A percentile compares a stretch with the other conserved stretches of the same genome.
Conservation (phyloP, 805 yeast species). For the Wickerhamiella lipophila region DNA sequence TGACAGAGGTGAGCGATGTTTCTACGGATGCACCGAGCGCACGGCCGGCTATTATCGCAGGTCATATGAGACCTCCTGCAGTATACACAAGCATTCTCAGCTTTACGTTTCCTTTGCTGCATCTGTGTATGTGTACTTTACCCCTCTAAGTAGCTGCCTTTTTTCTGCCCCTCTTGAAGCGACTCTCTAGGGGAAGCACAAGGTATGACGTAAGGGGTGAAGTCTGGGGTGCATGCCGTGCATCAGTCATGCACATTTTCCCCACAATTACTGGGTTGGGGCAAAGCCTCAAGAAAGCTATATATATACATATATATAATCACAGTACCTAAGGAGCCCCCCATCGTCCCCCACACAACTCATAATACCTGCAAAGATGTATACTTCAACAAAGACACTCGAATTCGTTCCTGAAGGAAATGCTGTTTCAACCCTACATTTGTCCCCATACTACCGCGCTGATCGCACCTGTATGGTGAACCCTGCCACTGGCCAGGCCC, state of each 20-base stretch:
- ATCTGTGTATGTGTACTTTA: not conserved
- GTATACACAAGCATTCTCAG: slow-evolving; percentile 61
- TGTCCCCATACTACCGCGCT: not conserved
- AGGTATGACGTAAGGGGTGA: not conserved
- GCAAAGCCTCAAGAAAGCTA: too few relatives aligned
- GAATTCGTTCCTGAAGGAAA: slow-evolving; percentile 1
- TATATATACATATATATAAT: too few relatives aligned
- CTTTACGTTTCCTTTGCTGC: slow-evolving; percentile 19
- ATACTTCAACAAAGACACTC: not conserved
- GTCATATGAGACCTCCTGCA: slow-evolving; percentile 91
- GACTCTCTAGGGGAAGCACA: too few relatives aligned
- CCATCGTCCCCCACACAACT: too few relatives aligned
- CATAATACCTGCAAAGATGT: too few relatives aligned
- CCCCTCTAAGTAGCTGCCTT: too few relatives aligned
- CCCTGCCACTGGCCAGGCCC: slow-evolving; percentile 18
- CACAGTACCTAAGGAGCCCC: too few relatives aligned
- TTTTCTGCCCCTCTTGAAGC: not conserved
- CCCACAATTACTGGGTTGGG: slow-evolving; percentile 3
- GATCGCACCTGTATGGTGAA: slow-evolving; percentile 16
- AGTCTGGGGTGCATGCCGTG: slow-evolving; percentile 8
- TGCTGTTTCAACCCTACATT: slow-evolving; percentile 2
- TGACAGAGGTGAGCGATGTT: slow-evolving; percentile 81
- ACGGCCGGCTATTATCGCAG: slow-evolving; percentile 67
- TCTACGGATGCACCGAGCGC: slow-evolving; percentile 72
- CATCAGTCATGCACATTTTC: not conserved